A percentile compares a stretch with the other conserved stretches of the same genome.
Evolutionary conservation across 371 early-diverging fungal species (phyloP).

Genomic region (Mortierella sp.): DNA sequence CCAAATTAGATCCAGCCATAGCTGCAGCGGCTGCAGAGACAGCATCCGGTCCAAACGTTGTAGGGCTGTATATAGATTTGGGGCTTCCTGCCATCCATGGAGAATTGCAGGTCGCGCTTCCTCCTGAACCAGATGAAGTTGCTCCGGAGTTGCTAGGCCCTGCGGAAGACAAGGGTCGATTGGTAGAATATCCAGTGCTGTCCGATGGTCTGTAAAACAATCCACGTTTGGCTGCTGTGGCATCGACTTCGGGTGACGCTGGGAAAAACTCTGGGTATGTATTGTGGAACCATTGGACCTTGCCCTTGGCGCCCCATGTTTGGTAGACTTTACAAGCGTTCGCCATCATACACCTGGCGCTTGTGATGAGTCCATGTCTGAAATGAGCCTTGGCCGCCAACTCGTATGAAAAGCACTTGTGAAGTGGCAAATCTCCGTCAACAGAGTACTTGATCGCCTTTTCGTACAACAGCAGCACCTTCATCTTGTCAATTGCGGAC

Average conservation of each 20-base stretch:
- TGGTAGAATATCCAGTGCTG: not conserved
- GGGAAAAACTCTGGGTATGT: conserved; percentile 35
- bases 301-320: conserved; percentile 49
- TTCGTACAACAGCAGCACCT: conserved; percentile 36
- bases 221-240: conserved; percentile 14
- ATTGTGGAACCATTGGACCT: conserved; percentile 32
- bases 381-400: conserved; percentile 36
- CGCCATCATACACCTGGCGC: conserved; percentile 27
- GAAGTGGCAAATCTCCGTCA: conserved; percentile 39
- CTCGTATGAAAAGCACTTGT: conserved; percentile 41
- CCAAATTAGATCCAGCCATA: conserved; percentile 24
- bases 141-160: conserved; percentile 6
- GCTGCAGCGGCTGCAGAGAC: conserved; percentile 39
- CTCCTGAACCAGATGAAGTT: conserved; percentile 6
- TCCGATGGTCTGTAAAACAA: conserved; percentile 22
- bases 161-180: not conserved
- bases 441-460: conserved; percentile 39
- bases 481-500: conserved; percentile 3
- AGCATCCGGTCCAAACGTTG: conserved; percentile 19
- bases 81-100: conserved; percentile 47
- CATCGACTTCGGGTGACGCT: conserved; percentile 17
- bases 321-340: conserved; percentile 42
- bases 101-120: conserved; percentile 19
- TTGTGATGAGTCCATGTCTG: conserved; percentile 40
- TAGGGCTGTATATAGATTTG: conserved; percentile 37